These are phyloP conservation scores for Acephala macrosclerotiorum DNA, from an alignment of 2,329 filamentous ascomycete genomes.

Conservation along the genomic window DNA sequence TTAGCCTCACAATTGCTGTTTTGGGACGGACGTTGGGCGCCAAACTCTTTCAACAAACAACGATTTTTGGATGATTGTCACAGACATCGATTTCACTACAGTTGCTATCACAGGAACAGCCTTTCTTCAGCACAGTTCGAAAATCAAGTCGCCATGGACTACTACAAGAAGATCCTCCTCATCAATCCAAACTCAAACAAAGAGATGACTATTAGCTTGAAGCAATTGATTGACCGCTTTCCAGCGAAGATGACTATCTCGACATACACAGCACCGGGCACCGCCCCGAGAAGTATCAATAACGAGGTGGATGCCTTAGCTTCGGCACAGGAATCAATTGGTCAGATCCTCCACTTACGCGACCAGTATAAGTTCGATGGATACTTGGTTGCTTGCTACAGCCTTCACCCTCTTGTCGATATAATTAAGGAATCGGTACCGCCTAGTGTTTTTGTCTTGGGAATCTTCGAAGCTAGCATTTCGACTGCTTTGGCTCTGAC, in stretches of 20 bases:
- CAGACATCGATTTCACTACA: background rate
- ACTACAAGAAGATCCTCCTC: constrained; percentile 65
- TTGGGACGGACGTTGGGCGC: constrained; percentile 18
- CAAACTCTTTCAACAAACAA: background rate
- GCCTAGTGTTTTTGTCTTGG: constrained; percentile 65
- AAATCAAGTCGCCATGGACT: constrained; percentile 28
- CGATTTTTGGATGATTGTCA: background rate
- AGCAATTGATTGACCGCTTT: constrained; percentile 51
- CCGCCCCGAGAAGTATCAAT: constrained; percentile 78
- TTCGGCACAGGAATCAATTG: constrained; percentile 69
- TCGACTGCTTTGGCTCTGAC: constrained; percentile 52
- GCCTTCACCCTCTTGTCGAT: constrained; percentile 78
- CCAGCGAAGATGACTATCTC: constrained; percentile 52
- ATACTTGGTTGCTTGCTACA: constrained; percentile 90
- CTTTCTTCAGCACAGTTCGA: background rate
- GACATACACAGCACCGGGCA: constrained; percentile 70
- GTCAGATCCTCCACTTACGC: constrained; percentile 53
- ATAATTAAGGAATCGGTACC: constrained; percentile 54
- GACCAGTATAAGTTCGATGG: constrained; percentile 65
- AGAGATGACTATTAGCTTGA: constrained; percentile 74
- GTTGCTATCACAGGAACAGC: background rate
- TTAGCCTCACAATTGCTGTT: constrained; percentile 31
- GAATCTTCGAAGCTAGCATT: constrained; percentile 89
- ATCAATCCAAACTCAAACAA: constrained; percentile 82
- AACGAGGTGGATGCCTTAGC: constrained; percentile 70